These are phyloP conservation scores for Fusarium lateritium DNA, from an alignment of 2,329 filamentous ascomycete genomes.

Conservation along the genomic window DNA sequence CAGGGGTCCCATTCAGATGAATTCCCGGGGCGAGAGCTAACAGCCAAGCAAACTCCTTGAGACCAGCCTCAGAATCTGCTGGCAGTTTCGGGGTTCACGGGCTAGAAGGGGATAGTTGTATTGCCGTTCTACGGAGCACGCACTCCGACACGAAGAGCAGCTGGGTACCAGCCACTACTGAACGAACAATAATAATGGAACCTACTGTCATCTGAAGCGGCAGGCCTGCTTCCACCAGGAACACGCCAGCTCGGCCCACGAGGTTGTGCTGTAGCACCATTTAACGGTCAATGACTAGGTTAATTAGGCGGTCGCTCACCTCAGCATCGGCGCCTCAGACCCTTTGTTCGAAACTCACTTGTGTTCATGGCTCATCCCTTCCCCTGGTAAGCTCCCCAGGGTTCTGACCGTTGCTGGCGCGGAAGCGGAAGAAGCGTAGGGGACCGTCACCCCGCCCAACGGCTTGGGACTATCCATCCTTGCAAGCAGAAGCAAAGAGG, in stretches of 20 bases:
- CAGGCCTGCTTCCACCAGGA: background rate
- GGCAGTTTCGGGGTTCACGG: slow-evolving; percentile 9
- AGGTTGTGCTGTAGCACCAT: background rate
- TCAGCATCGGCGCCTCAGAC: slow-evolving; percentile 1
- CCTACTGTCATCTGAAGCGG: background rate
- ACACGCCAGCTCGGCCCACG: slow-evolving; percentile 2
- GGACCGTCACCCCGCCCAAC: slow-evolving; percentile 16
- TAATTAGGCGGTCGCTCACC: background rate
- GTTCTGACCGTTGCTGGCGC: slow-evolving; percentile 9
- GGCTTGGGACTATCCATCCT: slow-evolving; percentile 11
- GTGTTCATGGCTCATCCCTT: slow-evolving; percentile 7
- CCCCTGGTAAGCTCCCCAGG: slow-evolving; percentile 8
- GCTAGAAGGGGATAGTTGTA: background rate
- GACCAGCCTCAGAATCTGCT: background rate
- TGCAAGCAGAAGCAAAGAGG: background rate
- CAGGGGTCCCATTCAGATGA: slow-evolving; percentile 14
- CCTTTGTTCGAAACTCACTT: slow-evolving; percentile 4
- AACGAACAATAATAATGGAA: background rate
- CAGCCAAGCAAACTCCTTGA: slow-evolving; percentile 12
- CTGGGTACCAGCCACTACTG: slow-evolving; percentile 2
- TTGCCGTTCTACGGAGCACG: background rate
- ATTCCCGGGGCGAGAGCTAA: slow-evolving; percentile 10
- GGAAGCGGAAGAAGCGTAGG: slow-evolving; percentile 8
- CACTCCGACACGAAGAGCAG: slow-evolving; percentile 7
- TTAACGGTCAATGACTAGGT: slow-evolving; percentile 1